These are phyloP conservation scores for Claviceps fusiformis DNA, from an alignment of 2,329 filamentous ascomycete species.

Conservation along the genomic window DNA sequence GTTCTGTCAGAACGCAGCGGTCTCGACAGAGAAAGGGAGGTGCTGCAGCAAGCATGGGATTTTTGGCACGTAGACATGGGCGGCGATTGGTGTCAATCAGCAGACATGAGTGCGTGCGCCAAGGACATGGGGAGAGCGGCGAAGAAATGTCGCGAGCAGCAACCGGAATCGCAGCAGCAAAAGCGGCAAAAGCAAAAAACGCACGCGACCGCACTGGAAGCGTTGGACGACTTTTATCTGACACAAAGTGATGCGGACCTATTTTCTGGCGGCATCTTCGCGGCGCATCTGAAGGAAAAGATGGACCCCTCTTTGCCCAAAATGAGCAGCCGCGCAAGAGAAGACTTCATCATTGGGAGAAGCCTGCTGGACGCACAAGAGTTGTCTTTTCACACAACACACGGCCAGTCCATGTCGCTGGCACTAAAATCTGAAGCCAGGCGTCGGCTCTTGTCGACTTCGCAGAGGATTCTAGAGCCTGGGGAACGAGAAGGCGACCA, in stretches of 20 bases:
- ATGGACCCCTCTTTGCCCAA: conserved; percentile 52
- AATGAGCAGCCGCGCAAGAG: conserved; percentile 30
- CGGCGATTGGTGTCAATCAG: conserved; percentile 38
- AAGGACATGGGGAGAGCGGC: conserved; percentile 5
- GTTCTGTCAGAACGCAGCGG: conserved; percentile 21
- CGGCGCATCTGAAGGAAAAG: conserved; percentile 28
- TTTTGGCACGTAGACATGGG: conserved; percentile 54
- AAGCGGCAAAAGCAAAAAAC: background rate
- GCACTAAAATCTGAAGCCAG: conserved; percentile 19
- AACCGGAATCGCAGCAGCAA: too few relatives aligned
- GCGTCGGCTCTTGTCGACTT: background rate
- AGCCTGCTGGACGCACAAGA: conserved; percentile 33
- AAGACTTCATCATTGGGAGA: conserved; percentile 38
- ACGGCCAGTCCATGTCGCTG: conserved; percentile 15
- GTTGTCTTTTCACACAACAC: conserved; percentile 16
- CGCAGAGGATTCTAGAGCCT: background rate
- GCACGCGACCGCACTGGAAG: conserved; percentile 26
- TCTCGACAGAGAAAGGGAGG: conserved; percentile 43
- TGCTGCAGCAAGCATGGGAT: conserved; percentile 50
- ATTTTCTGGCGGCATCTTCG: conserved; percentile 35
- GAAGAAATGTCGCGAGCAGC: conserved; percentile 6
- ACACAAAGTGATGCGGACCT: conserved; percentile 54
- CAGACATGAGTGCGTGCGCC: conserved; percentile 27
- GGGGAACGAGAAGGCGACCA: background rate
- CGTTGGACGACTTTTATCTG: conserved; percentile 41